Evolutionary conservation across 345 rosid species (phyloP).

Genomic region (Luvunga scandens): DNA sequence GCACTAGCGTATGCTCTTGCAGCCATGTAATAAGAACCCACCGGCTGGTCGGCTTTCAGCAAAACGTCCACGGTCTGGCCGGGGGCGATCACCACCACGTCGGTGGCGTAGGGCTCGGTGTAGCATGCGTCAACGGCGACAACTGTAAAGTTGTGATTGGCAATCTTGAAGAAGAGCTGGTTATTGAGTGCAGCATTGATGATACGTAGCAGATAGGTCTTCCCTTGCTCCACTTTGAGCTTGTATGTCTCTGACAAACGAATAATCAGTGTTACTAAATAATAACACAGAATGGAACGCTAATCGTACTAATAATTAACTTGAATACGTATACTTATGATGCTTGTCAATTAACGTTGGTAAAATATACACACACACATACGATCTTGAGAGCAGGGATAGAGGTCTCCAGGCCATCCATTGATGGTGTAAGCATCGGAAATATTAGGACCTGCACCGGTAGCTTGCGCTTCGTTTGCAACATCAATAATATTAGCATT

Average conservation of each 20-base stretch:
- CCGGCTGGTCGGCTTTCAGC: conserved; percentile 53
- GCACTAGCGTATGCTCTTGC: conserved; percentile 63
- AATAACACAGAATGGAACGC: background rate
- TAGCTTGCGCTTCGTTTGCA: conserved; percentile 47
- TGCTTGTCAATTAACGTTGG: background rate
- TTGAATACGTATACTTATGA: background rate
- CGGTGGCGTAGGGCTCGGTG: conserved; percentile 61
- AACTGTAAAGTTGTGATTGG: conserved; percentile 75
- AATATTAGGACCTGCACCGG: conserved; percentile 52
- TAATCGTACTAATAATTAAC: background rate
- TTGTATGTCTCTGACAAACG: conserved; percentile 44
- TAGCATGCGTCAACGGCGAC: conserved; percentile 75
- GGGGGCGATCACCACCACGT: conserved; percentile 55
- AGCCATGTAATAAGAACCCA: conserved; percentile 75
- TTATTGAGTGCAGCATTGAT: conserved; percentile 90
- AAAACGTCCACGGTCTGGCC: conserved; percentile 79
- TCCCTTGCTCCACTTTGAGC: conserved; percentile 59
- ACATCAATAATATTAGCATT: conserved; percentile 67
- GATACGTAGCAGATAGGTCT: conserved; percentile 71
- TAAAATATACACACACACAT: conserved; percentile 7
- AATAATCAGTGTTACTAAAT: too few species aligned
- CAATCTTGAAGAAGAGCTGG: conserved; percentile 78
- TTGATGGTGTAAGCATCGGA: conserved; percentile 89
- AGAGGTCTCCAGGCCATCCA: conserved; percentile 85
- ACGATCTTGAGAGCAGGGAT: conserved; percentile 69